These are phyloP conservation scores for Endocalyx cinctus DNA, from an alignment of 2,329 filamentous ascomycete genomes.

Conservation along the genomic window DNA sequence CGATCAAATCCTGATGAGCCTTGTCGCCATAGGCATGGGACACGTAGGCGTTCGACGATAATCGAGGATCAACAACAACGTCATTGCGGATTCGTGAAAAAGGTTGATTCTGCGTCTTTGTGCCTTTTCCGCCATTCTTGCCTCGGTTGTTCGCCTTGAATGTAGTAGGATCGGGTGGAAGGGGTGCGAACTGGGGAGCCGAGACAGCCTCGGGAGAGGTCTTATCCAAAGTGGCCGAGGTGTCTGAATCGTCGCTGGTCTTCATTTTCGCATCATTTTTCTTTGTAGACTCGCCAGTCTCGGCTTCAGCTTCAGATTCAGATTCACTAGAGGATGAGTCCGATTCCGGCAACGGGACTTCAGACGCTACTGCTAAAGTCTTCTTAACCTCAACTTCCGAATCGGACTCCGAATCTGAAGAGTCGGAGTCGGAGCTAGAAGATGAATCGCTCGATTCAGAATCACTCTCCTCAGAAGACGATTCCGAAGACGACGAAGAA, in stretches of 20 bases:
- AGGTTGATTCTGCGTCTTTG: constrained; percentile 57
- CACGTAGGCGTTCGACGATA: constrained; percentile 76
- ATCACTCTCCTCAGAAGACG: constrained; percentile 23
- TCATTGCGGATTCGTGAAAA: constrained; percentile 75
- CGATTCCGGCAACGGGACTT: constrained; percentile 40
- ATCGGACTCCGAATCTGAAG: constrained; percentile 28
- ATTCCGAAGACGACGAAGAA: constrained; percentile 27
- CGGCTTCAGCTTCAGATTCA: constrained; percentile 32
- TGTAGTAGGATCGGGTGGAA: constrained; percentile 46
- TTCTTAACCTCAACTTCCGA: constrained; percentile 18
- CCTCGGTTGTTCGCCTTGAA: constrained; percentile 37
- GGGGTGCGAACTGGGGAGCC: constrained; percentile 38
- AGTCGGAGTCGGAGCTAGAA: constrained; percentile 29
- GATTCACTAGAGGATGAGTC: constrained; percentile 35
- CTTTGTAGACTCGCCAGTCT: constrained; percentile 10
- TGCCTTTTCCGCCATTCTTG: constrained; percentile 26
- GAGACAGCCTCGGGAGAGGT: constrained; percentile 45
- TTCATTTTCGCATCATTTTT: constrained; percentile 20
- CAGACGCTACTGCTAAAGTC: too few relatives aligned
- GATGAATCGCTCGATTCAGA: constrained; percentile 26
- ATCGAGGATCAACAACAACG: constrained; percentile 62
- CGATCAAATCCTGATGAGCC: constrained; percentile 81
- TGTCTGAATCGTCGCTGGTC: constrained; percentile 32
- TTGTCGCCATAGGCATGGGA: constrained; percentile 83
- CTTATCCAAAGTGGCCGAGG: constrained; percentile 45